Evolutionary conservation across 2,329 filamentous ascomycete species (phyloP).

Genomic region (Hypoxylon sp.): DNA sequence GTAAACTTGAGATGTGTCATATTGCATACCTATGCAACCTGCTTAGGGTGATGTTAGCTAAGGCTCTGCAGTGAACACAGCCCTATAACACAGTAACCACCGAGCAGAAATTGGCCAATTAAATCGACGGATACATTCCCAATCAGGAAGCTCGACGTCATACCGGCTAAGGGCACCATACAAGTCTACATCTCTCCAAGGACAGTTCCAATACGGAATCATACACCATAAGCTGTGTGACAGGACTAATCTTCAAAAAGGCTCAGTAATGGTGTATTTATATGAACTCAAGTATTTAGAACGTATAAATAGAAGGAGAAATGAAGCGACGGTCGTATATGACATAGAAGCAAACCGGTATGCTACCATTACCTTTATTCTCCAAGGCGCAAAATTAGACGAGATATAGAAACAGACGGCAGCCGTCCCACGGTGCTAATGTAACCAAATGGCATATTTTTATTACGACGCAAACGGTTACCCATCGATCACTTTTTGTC

Average conservation of each 20-base stretch:
- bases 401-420: not conserved
- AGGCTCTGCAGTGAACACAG: not conserved
- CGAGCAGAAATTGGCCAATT: conserved; percentile 12
- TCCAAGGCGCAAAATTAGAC: too few relatives aligned
- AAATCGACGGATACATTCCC: conserved; percentile 11
- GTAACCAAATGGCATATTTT: too few relatives aligned
- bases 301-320: too few relatives aligned
- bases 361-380: too few relatives aligned
- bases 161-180: not conserved
- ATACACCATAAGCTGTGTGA: not conserved
- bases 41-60: not conserved
- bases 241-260: not conserved
- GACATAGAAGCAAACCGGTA: too few relatives aligned
- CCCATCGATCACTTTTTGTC: too few relatives aligned
- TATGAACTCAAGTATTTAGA: not conserved
- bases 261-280: not conserved
- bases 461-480: too few relatives aligned
- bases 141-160: conserved; percentile 15
- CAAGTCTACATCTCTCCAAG: not conserved
- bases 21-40: too few relatives aligned
- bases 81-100: not conserved
- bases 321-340: too few relatives aligned
- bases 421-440: too few relatives aligned
- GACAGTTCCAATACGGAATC: not conserved
- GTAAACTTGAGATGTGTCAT: too few relatives aligned